phyloP scores from a whole-genome alignment of 768 basidiomycete genomes.

The Xanthoconium purpureum region DNA sequence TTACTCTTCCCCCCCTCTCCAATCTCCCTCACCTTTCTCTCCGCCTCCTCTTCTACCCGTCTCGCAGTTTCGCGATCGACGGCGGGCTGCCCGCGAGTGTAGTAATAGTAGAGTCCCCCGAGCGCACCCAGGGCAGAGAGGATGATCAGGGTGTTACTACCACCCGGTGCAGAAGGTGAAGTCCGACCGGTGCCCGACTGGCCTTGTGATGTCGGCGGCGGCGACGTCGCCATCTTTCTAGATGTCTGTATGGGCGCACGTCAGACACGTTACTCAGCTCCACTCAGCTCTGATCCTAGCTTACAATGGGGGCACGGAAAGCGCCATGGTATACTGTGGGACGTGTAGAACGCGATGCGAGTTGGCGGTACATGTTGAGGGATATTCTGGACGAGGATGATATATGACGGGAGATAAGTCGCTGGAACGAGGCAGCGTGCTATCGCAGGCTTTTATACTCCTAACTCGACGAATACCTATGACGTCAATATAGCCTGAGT shows the following conservation, averaged over 20 bases:
- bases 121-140: constrained; percentile 33
- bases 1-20: constrained; percentile 33
- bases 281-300: background rate
- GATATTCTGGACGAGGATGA: background rate
- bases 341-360: constrained; percentile 7
- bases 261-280: constrained; percentile 1
- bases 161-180: constrained; percentile 3
- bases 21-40: constrained; percentile 25
- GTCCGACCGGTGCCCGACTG: background rate
- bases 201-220: constrained; percentile 13
- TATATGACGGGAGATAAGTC: background rate
- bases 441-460: background rate
- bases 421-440: too few species aligned
- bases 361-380: constrained; percentile 13
- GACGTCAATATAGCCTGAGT: background rate
- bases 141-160: constrained; percentile 28
- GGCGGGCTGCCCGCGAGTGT: constrained; percentile 23
- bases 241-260: background rate
- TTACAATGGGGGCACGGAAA: constrained; percentile 9
- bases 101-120: constrained; percentile 39
- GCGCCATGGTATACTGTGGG: constrained; percentile 11
- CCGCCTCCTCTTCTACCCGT: constrained; percentile 33
- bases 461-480: background rate
- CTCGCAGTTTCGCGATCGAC: constrained; percentile 24
- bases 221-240: constrained; percentile 14